phyloP scores from a whole-genome alignment of 768 basidiomycete species.

The Calocybe gangraenosa region DNA sequence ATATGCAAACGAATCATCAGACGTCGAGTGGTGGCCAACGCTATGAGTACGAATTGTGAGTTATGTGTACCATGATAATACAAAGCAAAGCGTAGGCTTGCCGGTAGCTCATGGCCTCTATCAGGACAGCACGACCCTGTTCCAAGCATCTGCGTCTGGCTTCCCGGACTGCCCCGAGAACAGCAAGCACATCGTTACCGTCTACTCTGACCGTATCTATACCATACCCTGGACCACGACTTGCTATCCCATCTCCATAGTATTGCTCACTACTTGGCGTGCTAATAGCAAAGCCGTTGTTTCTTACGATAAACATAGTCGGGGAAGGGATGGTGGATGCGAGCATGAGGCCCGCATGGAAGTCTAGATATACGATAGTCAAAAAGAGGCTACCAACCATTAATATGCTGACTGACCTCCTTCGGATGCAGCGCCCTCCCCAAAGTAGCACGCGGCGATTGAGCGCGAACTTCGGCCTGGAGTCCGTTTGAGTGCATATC shows the following conservation, averaged over 20 bases:
- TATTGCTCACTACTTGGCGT: constrained; percentile 89
- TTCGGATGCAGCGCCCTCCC: constrained; percentile 92
- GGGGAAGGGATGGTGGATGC: constrained; percentile 76
- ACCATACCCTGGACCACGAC: constrained; percentile 89
- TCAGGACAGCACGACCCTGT: constrained; percentile 74
- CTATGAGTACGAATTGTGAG: constrained; percentile 31
- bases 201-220: constrained; percentile 91
- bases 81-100: constrained; percentile 27
- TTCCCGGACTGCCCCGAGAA: constrained; percentile 68
- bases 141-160: constrained; percentile 69
- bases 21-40: constrained; percentile 93
- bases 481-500: constrained; percentile 80
- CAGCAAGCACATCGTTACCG: constrained; percentile 89
- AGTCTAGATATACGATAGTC: constrained; percentile 47
- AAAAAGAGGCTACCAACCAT: not conserved
- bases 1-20: constrained; percentile 95
- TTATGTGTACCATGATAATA: not conserved
- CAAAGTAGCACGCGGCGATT: constrained; percentile 87
- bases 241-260: constrained; percentile 89
- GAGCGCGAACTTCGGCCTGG: constrained; percentile 62
- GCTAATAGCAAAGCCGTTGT: constrained; percentile 94
- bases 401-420: constrained; percentile 44
- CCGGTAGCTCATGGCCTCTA: constrained; percentile 93
- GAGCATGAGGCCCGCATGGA: constrained; percentile 85
- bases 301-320: constrained; percentile 69